Conservation (phyloP, 2,329 filamentous ascomycete species). For the Xylaria multiplex region DNA sequence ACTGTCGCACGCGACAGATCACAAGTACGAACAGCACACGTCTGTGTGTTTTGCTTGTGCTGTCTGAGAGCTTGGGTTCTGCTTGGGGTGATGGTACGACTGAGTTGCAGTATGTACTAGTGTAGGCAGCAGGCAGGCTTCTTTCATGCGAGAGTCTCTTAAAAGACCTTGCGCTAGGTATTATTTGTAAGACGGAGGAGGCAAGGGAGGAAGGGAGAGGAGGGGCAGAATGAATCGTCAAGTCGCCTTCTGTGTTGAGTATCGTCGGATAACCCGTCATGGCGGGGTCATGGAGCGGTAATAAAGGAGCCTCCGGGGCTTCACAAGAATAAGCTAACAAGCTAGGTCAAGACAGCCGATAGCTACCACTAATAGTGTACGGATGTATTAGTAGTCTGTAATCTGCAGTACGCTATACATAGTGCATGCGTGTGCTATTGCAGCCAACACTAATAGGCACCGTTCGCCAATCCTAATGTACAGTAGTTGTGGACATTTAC, state of each 20-base stretch:
- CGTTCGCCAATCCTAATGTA: no score
- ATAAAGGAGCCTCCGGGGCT: constrained; percentile 2
- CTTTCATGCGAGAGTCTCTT: not conserved
- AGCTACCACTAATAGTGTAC: no score
- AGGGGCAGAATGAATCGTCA: not conserved
- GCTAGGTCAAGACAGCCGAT: no score
- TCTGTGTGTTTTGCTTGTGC: not conserved
- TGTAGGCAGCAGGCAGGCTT: not conserved
- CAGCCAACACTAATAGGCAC: no score
- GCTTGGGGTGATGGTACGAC: constrained; percentile 1
- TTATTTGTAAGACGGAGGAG: no score
- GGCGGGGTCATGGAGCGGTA: constrained; percentile 8
- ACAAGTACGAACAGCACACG: not conserved
- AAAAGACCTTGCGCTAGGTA: not conserved
- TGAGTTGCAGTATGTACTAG: not conserved
- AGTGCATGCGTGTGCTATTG: no score
- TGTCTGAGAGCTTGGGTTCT: not conserved
- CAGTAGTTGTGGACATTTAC: no score
- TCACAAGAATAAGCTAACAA: not conserved
- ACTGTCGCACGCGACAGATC: constrained; percentile 30
- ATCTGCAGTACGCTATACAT: no score
- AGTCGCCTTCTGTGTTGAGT: constrained; percentile 10
- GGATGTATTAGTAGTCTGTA: no score
- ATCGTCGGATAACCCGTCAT: constrained; percentile 8
- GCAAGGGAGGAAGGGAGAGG: not conserved